Evolutionary conservation across 202 grass and related monocot genomes (phyloP), one percentile per base, ranked within the genome.

Genomic region (Thinopyrum obtusiflorum): DNA sequence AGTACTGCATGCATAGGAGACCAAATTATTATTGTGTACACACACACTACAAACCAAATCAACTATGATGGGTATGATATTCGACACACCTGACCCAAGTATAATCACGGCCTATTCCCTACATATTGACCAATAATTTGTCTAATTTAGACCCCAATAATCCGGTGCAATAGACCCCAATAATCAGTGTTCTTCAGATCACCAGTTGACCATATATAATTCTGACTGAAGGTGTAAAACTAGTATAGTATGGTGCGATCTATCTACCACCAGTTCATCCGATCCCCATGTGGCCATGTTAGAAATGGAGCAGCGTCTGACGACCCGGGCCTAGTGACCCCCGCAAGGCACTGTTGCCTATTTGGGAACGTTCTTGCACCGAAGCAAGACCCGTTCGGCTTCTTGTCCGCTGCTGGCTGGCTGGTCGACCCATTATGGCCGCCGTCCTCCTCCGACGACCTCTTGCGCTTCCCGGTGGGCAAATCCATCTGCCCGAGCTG

Each of bases 271-370:
- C 86, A 92, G 67, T 80, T 89, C 89, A 92, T 83, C 68, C 36
- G 68, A 32, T 32, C 31, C 31, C 67, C 80, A n/a, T n/a, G n/a
- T n/a, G n/a, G n/a, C 85, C 81, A 80, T 75, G 88, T 91, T 77
- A 83, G 89, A 88, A 83, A 73, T 92, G 87, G 49, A 94, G 84
- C 65, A 90, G 83, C 85, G 90, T 85, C 53, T 90, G 87, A 61
- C 90, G 87, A 49, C 65, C 24, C 68, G 81, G 84, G 78, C 65
- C 84, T 23, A 88, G 61, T 10, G 91, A 71, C 35, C 81, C 85
- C 76, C 84, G 85, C 89, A 90, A 78, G 4, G 67, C 49, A 68
- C 26, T 90, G 68, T 11, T 72, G 47, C 80, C 60, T 61, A 73
- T 87, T 87, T 88, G 83, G 83, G 77, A 86, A 95, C 78, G 86